Evolutionary conservation across 2,329 filamentous ascomycete species (phyloP).

Genomic region (Ophiocordyceps camponoti-leonardi): DNA sequence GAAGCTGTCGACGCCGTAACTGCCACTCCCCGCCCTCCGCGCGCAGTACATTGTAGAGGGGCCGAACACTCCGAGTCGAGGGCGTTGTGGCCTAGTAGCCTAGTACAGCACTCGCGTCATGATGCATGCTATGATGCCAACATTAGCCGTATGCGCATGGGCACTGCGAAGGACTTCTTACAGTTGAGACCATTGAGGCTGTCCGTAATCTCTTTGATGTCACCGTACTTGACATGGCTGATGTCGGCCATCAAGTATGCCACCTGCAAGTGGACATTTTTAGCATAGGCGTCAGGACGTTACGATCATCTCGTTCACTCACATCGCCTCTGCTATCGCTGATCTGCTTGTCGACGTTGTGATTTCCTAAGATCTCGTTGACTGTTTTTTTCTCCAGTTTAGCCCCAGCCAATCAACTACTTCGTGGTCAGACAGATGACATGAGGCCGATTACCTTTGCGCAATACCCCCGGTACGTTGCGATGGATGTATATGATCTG

Average conservation of each 20-base stretch:
- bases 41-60: too few species aligned
- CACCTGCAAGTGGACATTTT: constrained; percentile 26
- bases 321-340: constrained; percentile 87
- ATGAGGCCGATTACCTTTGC: constrained; percentile 38
- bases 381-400: constrained; percentile 28
- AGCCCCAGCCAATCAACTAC: neutral
- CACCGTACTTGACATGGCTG: constrained; percentile 61
- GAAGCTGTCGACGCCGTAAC: too few species aligned
- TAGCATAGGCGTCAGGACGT: neutral
- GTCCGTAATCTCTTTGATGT: constrained; percentile 77
- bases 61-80: too few species aligned
- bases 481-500: constrained; percentile 88
- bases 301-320: constrained; percentile 9
- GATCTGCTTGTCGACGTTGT: constrained; percentile 99
- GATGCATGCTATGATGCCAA: constrained; percentile 18
- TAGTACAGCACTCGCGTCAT: constrained; percentile 29
- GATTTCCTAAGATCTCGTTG: constrained; percentile 83
- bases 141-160: neutral
- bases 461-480: constrained; percentile 88
- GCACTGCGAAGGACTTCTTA: constrained; percentile 23
- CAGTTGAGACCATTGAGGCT: constrained; percentile 66
- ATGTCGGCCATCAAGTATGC: constrained; percentile 98
- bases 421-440: neutral
- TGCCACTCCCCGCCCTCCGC: too few species aligned
- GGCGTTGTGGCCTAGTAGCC: neutral